These are phyloP conservation scores for Dryas integrifolia DNA, from an alignment of 331 rosid species.

Conservation along the genomic window DNA sequence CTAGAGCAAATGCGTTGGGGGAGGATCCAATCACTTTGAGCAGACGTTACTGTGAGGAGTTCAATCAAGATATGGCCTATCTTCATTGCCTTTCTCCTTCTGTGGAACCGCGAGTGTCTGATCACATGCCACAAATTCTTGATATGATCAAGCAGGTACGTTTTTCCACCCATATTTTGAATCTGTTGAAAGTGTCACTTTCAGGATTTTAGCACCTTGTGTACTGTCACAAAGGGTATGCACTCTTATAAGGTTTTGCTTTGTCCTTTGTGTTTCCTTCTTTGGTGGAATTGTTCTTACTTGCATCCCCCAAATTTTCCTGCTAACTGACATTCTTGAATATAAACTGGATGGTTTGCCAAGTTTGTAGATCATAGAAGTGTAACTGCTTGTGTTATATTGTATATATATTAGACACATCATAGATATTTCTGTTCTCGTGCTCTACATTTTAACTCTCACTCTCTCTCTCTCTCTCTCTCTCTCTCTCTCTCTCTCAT, in stretches of 20 bases:
- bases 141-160: conserved; percentile 81
- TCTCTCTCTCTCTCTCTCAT: background rate
- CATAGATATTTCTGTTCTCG: background rate
- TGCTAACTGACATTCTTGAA: background rate
- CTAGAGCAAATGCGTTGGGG: conserved; percentile 79
- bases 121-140: conserved; percentile 82
- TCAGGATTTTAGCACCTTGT: background rate
- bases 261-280: conserved; percentile 11
- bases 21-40: conserved; percentile 89
- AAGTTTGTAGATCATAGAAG: background rate
- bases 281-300: background rate
- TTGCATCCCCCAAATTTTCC: background rate
- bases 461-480: background rate
- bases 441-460: background rate
- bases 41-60: conserved; percentile 75
- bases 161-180: conserved; percentile 1
- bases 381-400: background rate
- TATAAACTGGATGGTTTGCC: background rate
- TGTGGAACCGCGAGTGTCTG: conserved; percentile 86
- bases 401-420: conserved; percentile 1
- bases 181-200: conserved; percentile 4
- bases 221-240: background rate
- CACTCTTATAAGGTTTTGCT: background rate
- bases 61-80: conserved; percentile 63
- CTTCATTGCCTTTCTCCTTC: conserved; percentile 82